Base-by-base conservation (phyloP, 768 basidiomycete species). In the Amanita fuliginea region DNA sequence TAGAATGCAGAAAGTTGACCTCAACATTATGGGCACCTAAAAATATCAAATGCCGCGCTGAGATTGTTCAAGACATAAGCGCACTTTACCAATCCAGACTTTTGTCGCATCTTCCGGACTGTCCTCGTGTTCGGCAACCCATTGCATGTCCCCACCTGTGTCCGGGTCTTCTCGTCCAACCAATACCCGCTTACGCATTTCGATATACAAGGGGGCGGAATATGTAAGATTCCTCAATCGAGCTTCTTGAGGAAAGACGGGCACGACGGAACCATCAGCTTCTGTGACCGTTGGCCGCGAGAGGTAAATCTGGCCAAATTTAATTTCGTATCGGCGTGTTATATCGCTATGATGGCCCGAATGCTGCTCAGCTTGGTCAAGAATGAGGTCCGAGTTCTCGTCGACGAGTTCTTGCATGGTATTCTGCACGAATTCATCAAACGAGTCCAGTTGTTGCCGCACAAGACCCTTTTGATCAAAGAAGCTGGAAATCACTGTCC, bases 351-450 rank as follows among this genome's bases (percentile, higher is more conserved):
- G 80, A 55, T 87, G 84, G 4, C 95, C 95, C 7, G 93, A 87
- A 63, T 96, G 92, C 66, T 99, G 96, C 64, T 90, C 86, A 46
- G 86, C 86, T 67, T 98, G 96, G 68, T 98, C 95, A 42, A 99
- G 73, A 55, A 95, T 93, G 60, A 99, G 80, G 59, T 91, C 90
- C n/a, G 84, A 70, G 55, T 90, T 90, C 69, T 99, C 96, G 63
- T 97, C 96, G 18, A 99, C 94, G 21, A 99, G 76, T 64, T 98
- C 96, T 67, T 98, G 95, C 93, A 99, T 96, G 11, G 93, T 97
- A 58, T 97, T 97, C 62, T 97, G 92, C 30, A 99, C 90, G 60
- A 98, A 99, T 68, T 98, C 95, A 63, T 99, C 93, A 67, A 95
- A 99, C 9, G 90, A 94, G 69, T 95, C 93, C 47, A 98, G 80